Evolutionary conservation across 352 stramenopile genomes (phyloP), one percentile per base, ranked within the genome.

Genomic region (Phytopythium aichiense): DNA sequence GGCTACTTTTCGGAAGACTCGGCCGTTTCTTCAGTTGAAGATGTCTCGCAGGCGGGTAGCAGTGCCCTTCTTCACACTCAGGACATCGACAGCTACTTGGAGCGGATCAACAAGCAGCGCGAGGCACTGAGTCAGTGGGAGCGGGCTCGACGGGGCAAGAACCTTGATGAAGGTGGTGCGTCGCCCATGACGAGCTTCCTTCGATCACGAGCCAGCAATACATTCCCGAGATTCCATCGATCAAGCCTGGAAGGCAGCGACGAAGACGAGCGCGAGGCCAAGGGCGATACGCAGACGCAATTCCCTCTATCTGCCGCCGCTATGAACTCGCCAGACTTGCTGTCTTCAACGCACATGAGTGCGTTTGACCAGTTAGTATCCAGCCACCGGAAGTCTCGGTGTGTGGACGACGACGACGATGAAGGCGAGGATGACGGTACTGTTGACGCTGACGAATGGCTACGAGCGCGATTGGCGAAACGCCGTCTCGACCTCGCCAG

Each of bases 91-190:
- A 73, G 58, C 31, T 84, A 83, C 60, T 54, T 83, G 58, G 73
- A 79, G 45, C 68, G 77, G 0, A 84, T 87, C 51, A 72, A 72
- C 2, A 72, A 73, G 49, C 77, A 87, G 51, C 66, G 74, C n/a
- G 67, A 83, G 28, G 73, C 66, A 2, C 56, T 87, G 57, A 75
- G 63, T 60, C 70, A 76, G 48, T 87, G 77, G 77, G 77, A 87
- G 64, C 64, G 68, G 30, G 65, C 37, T 61, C 58, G 66, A 7
- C 56, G 37, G 1, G 25, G 33, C 4, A 22, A 18, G 23, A 50
- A 43, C 9, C 11, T 33, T 40, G 25, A 35, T 15, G 0, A 6
- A 13, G 55, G 9, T 30, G 35, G 2, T 38, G 15, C 25, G 18
- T 43, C 33, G 12, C 53, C 38, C 2, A 54, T 57, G 51, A 45